Evolutionary conservation across 1,139 yeast species (phyloP).

Genomic region (Saccharomyces hybrid): DNA sequence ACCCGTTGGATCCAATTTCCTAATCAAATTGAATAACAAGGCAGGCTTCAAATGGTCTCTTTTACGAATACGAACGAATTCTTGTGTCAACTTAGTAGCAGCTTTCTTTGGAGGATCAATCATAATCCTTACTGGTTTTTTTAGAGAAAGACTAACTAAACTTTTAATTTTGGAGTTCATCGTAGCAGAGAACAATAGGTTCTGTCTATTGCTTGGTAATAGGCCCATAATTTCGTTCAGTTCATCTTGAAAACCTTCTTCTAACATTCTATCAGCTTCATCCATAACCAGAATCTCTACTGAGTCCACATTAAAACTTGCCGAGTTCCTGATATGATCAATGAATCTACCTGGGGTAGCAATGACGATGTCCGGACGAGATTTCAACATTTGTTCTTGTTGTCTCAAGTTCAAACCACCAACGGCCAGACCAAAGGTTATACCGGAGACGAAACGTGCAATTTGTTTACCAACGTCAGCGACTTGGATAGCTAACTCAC

Average conservation of each 20-base stretch:
- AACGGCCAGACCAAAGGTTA: slow-evolving; percentile 86
- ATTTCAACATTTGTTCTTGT: slow-evolving; percentile 87
- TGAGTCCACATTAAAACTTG: slow-evolving; percentile 81
- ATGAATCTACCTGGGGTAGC: slow-evolving; percentile 97
- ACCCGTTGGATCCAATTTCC: slow-evolving; percentile 52
- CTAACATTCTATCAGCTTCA: slow-evolving; percentile 93
- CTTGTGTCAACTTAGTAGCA: slow-evolving; percentile 78
- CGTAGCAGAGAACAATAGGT: slow-evolving; percentile 90
- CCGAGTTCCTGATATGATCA: slow-evolving; percentile 92
- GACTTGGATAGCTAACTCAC: slow-evolving; percentile 96
- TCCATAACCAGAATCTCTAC: slow-evolving; percentile 90
- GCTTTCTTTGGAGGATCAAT: slow-evolving; percentile 94
- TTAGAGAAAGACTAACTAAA: slow-evolving; percentile 76
- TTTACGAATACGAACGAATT: slow-evolving; percentile 88
- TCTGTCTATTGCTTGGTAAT: slow-evolving; percentile 86
- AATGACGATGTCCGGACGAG: slow-evolving; percentile 90
- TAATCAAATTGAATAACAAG: slow-evolving; percentile 60
- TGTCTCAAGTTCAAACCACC: slow-evolving; percentile 94
- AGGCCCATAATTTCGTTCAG: slow-evolving; percentile 79
- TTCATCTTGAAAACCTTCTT: slow-evolving; percentile 96
- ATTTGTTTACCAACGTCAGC: slow-evolving; percentile 85
- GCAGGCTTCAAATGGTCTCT: slow-evolving; percentile 82
- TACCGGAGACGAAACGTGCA: slow-evolving; percentile 64
- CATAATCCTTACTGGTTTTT: slow-evolving; percentile 89
- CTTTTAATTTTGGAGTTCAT: slow-evolving; percentile 92